Evolutionary conservation across 345 rosid species (phyloP), one percentile per base, ranked within the genome.

Genomic region (Aquilaria yunnanensis): DNA sequence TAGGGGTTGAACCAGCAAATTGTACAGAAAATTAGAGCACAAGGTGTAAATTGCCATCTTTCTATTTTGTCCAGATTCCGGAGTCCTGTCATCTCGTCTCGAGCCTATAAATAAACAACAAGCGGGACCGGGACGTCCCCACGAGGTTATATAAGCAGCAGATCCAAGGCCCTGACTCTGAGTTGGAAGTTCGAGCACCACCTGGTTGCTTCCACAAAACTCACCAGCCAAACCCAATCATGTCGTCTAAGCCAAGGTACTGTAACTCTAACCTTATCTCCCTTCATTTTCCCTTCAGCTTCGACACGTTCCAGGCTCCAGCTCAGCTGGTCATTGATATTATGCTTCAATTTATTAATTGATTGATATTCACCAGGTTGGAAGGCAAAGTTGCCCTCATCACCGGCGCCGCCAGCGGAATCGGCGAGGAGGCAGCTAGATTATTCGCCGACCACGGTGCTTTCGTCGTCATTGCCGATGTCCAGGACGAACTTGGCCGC

Each of bases 341-440:
- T 23, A 23, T 23, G 23, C 23, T 23, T 23, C 23, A 1, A 23
- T 23, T 23, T 23, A 23, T 23, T 23, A 23, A 23, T 23, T 23
- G 23, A 23, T 23, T 23, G 23, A 23, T 23, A 23, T 23, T 23
- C 23, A 23, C 23, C 23, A 92, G 98, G 79, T 68, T 93, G 76
- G 91, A 81, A 43, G 97, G 96, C 2, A 93, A 93, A 77, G 82
- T 93, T 43, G 96, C 88, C 13, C 73, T 93, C 41, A 78, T 93
- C 34, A 93, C 97, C 0, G 97, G 98, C 2, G 96, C 80, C 48
- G 97, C 97, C 6, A 89, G 98, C 32, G 98, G 98, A 45, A 93
- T 92, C 55, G 98, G 98, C 1, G 96, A 83, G 51, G 88, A 76
- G 56, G 78, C 97, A 23, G 93, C 68, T 41, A 73, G 77, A 62